Conservation (phyloP, 78 protist genomes). For the Cyanophora paradoxa region DNA sequence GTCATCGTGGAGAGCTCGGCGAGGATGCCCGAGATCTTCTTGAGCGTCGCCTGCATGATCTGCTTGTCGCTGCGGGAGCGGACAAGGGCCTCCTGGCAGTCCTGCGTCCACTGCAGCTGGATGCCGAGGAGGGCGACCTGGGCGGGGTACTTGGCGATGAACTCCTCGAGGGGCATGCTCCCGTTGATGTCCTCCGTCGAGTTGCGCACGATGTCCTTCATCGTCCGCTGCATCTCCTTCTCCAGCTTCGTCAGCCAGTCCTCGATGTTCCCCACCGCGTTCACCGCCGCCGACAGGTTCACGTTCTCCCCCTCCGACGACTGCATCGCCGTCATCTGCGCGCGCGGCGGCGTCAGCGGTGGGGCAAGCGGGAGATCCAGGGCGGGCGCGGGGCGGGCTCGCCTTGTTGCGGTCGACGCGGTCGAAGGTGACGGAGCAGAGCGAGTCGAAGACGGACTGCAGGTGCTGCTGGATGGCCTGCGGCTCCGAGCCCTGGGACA, state of each 20-base stretch:
- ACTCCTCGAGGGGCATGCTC: constrained; percentile 33
- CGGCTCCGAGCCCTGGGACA: constrained; percentile 76
- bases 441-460: constrained; percentile 52
- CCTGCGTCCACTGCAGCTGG: constrained; percentile 79
- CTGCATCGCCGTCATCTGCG: background rate
- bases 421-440: constrained; percentile 45
- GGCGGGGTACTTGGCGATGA: constrained; percentile 46
- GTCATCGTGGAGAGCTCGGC: constrained; percentile 40
- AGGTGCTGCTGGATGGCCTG: constrained; percentile 62
- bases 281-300: constrained; percentile 33
- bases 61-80: constrained; percentile 10
- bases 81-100: constrained; percentile 42
- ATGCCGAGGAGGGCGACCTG: constrained; percentile 54
- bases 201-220: constrained; percentile 13
- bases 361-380: too few relatives aligned
- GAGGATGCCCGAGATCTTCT: constrained; percentile 15
- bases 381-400: too few relatives aligned
- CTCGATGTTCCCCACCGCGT: constrained; percentile 70
- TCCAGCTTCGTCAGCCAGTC: constrained; percentile 52
- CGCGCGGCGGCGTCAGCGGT: too few relatives aligned
- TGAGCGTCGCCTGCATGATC: constrained; percentile 1
- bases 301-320: constrained; percentile 46
- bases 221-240: constrained; percentile 27
- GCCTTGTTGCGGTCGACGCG: constrained; percentile 1
- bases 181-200: constrained; percentile 7